Evolutionary conservation across 169 alveolate genomes (phyloP).

Genomic region (Cryptosporidium ubiquitum): DNA sequence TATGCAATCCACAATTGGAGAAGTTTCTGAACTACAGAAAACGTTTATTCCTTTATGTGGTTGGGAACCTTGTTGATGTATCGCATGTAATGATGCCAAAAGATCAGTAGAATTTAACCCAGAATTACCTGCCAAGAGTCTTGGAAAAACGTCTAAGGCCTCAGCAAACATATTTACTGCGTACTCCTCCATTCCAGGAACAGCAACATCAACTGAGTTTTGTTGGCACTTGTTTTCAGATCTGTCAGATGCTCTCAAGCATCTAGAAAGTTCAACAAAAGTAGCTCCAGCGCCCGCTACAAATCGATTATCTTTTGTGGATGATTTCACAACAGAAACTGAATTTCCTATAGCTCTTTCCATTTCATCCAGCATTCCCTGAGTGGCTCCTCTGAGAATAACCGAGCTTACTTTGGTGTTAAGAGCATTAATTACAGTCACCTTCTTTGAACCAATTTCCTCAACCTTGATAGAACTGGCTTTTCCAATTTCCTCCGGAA

Average conservation of each 20-base stretch:
- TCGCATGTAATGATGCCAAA: slow-evolving; percentile 38
- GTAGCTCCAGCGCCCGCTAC: slow-evolving; percentile 98
- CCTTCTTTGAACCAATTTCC: slow-evolving; percentile 94
- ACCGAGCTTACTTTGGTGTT: slow-evolving; percentile 89
- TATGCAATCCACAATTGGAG: slow-evolving; percentile 53
- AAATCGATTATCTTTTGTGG: slow-evolving; percentile 88
- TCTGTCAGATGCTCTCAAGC: slow-evolving; percentile 87
- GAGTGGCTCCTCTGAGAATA: slow-evolving; percentile 97
- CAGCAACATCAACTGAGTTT: slow-evolving; percentile 11
- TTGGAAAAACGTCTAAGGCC: slow-evolving; percentile 95
- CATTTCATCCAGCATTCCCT: slow-evolving; percentile 96
- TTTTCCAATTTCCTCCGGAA: slow-evolving; percentile 95
- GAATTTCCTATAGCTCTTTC: slow-evolving; percentile 98
- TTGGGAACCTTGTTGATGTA: slow-evolving; percentile 65
- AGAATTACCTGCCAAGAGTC: slow-evolving; percentile 96
- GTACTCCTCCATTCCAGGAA: slow-evolving; percentile 94
- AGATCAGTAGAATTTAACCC: slow-evolving; percentile 91
- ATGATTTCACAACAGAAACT: slow-evolving; percentile 87
- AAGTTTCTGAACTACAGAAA: slow-evolving; percentile 11
- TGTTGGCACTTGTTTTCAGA: neutral
- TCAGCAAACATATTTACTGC: slow-evolving; percentile 98
- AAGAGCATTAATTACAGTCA: slow-evolving; percentile 82
- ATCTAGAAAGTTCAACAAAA: slow-evolving; percentile 91
- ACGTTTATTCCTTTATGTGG: slow-evolving; percentile 62
- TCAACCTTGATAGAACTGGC: slow-evolving; percentile 91